Conservation (phyloP, 306 rosid genomes). For the Cicer bijugum region DNA sequence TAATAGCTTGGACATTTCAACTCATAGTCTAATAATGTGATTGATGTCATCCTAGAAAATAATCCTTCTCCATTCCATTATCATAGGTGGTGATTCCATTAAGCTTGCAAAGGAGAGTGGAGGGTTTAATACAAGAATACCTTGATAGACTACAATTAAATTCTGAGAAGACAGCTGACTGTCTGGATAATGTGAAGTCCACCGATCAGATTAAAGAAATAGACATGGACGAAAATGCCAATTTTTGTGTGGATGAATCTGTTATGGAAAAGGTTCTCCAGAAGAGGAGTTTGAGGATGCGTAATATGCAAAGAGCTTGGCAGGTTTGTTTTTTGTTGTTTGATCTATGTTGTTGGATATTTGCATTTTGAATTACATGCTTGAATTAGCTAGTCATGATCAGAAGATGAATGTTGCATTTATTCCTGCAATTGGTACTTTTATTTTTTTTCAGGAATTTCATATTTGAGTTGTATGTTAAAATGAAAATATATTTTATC, state of each 20-base stretch:
- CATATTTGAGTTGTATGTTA: slow-evolving; percentile 20
- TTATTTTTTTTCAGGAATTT: slow-evolving; percentile 20
- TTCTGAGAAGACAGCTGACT: slow-evolving; percentile 53
- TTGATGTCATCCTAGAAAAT: slow-evolving; percentile 32
- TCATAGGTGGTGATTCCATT: slow-evolving; percentile 80
- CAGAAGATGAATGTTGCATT: slow-evolving; percentile 19
- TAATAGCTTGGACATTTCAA: slow-evolving; percentile 45
- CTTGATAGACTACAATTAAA: slow-evolving; percentile 68
- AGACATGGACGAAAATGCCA: slow-evolving; percentile 55
- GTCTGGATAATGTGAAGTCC: slow-evolving; percentile 51
- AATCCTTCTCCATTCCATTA: slow-evolving; percentile 30
- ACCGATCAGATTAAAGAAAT: slow-evolving; percentile 54
- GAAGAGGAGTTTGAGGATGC: slow-evolving; percentile 88
- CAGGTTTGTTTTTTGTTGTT: slow-evolving; percentile 58
- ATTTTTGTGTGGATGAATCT: slow-evolving; percentile 78
- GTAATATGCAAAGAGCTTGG: slow-evolving; percentile 95
- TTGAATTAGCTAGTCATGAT: slow-evolving; percentile 29
- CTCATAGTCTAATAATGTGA: slow-evolving; percentile 35
- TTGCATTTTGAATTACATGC: slow-evolving; percentile 1
- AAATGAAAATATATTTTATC: slow-evolving; percentile 12
- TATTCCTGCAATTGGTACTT: slow-evolving; percentile 21
- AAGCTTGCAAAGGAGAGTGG: slow-evolving; percentile 94
- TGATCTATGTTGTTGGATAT: slow-evolving; percentile 32
- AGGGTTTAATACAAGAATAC: slow-evolving; percentile 87
- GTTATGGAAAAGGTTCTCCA: slow-evolving; percentile 98